Evolutionary conservation across 495 filamentous ascomycete genomes (phyloP).

Genomic region (Aspergillus ostianus): DNA sequence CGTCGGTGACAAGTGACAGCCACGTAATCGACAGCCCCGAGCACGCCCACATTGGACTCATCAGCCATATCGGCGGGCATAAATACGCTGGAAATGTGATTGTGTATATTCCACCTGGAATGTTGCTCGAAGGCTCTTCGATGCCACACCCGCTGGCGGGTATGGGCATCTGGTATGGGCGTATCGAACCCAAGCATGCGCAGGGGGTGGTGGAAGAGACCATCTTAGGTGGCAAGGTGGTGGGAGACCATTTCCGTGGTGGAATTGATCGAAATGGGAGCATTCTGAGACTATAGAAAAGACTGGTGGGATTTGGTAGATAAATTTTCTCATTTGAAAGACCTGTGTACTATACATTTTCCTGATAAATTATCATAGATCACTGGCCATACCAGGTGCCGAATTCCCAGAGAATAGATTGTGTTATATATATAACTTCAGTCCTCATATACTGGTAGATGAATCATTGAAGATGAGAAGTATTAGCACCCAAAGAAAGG

Average conservation of each 20-base stretch:
- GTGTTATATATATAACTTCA: too few species aligned
- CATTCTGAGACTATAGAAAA: slow-evolving; percentile 35
- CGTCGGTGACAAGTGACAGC: slow-evolving; percentile 13
- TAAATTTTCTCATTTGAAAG: too few species aligned
- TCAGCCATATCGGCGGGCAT: slow-evolving; percentile 90
- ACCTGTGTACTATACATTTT: neutral
- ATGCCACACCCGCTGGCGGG: slow-evolving; percentile 62
- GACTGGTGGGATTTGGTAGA: neutral
- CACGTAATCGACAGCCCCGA: slow-evolving; percentile 26
- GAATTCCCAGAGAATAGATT: too few species aligned
- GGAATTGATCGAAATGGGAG: slow-evolving; percentile 39
- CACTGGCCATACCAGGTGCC: neutral
- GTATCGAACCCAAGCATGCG: slow-evolving; percentile 82
- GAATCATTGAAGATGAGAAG: too few species aligned
- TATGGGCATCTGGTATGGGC: slow-evolving; percentile 89
- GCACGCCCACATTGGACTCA: slow-evolving; percentile 63
- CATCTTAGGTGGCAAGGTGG: slow-evolving; percentile 65
- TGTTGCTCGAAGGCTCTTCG: slow-evolving; percentile 24
- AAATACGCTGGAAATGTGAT: slow-evolving; percentile 95
- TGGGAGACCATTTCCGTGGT: slow-evolving; percentile 68
- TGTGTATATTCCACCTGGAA: slow-evolving; percentile 72
- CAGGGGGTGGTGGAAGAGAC: slow-evolving; percentile 85
- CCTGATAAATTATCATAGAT: neutral
- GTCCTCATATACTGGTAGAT: too few species aligned
- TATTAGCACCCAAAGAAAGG: too few species aligned